A percentile compares a stretch with the other conserved stretches of the same genome.
phyloP scores from a whole-genome alignment of 2,329 filamentous ascomycete species.

The Falciphora oryzae region DNA sequence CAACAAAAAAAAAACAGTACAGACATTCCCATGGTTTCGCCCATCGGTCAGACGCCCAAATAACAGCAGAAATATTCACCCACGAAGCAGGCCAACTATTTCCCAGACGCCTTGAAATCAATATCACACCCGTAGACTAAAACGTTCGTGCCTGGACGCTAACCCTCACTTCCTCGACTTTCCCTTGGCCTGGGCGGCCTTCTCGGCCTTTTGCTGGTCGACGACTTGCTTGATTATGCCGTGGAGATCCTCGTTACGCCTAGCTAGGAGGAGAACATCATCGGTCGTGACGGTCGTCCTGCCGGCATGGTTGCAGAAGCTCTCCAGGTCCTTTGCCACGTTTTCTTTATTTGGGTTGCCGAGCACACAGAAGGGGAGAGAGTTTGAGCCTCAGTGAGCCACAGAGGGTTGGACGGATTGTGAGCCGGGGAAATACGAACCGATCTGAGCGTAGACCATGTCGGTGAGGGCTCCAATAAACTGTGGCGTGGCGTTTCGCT shows the following conservation, averaged over 20 bases:
- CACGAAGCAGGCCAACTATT: not conserved
- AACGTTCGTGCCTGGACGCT: not conserved
- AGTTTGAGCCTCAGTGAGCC: not conserved
- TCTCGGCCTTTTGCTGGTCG: constrained; percentile 50
- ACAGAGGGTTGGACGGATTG: not conserved
- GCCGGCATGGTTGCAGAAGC: constrained; percentile 67
- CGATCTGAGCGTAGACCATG: constrained; percentile 81
- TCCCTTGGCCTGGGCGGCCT: constrained; percentile 24
- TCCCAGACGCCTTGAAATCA: not conserved
- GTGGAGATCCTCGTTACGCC: constrained; percentile 81
- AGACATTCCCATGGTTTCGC: not conserved
- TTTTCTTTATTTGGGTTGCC: constrained; percentile 35
- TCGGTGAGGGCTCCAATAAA: constrained; percentile 85
- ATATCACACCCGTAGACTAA: not conserved
- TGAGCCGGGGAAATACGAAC: constrained; percentile 37
- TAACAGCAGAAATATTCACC: not conserved
- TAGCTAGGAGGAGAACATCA: constrained; percentile 80
- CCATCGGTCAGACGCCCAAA: not conserved
- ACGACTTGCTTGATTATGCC: constrained; percentile 66
- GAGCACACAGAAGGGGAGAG: not conserved
- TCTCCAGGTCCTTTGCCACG: constrained; percentile 51
- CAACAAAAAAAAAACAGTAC: not conserved
- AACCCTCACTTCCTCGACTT: constrained; percentile 20
- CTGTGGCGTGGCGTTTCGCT: constrained; percentile 83
- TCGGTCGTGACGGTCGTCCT: constrained; percentile 74